Conservation (phyloP, 805 yeast genomes). For the Yamadazyma laniorum region DNA sequence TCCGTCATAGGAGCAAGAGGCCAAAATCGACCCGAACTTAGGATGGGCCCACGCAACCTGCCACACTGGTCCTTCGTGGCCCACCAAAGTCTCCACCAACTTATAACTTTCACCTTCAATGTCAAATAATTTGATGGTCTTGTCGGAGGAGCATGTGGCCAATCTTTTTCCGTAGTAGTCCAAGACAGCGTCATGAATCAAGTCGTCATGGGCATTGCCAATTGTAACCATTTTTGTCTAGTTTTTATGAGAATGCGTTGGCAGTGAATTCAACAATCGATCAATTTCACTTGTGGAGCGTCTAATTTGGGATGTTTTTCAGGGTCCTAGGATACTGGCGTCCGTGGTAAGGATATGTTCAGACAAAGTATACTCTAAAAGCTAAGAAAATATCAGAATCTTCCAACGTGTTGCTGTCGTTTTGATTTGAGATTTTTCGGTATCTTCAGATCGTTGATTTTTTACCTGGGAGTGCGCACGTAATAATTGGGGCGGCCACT, state of each 20-base stretch:
- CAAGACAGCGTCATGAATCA: constrained; percentile 94
- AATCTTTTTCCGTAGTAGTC: constrained; percentile 95
- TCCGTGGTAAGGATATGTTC: too few relatives aligned
- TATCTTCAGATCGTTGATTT: neutral
- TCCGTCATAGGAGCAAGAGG: constrained; percentile 95
- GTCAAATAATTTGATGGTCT: constrained; percentile 91
- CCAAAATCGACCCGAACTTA: constrained; percentile 90
- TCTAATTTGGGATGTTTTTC: too few relatives aligned
- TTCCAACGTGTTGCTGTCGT: neutral
- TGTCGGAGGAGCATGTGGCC: constrained; percentile 96
- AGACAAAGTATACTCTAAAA: too few relatives aligned
- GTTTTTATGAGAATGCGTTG: too few relatives aligned
- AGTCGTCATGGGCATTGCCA: constrained; percentile 87
- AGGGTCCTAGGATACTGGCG: too few relatives aligned
- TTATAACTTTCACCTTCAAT: constrained; percentile 76
- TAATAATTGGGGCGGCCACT: too few relatives aligned
- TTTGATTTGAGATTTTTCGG: neutral
- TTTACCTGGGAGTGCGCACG: constrained; percentile 3
- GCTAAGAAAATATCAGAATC: too few relatives aligned
- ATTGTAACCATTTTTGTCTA: constrained; percentile 63
- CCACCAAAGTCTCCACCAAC: constrained; percentile 78
- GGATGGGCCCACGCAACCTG: constrained; percentile 99
- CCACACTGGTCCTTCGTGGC: constrained; percentile 99
- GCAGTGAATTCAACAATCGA: too few relatives aligned
- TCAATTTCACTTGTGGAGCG: too few relatives aligned